Evolutionary conservation across 1,284 basidiomycete species (phyloP), one percentile per base, ranked within the genome.

Genomic region (Ustilago tritici): DNA sequence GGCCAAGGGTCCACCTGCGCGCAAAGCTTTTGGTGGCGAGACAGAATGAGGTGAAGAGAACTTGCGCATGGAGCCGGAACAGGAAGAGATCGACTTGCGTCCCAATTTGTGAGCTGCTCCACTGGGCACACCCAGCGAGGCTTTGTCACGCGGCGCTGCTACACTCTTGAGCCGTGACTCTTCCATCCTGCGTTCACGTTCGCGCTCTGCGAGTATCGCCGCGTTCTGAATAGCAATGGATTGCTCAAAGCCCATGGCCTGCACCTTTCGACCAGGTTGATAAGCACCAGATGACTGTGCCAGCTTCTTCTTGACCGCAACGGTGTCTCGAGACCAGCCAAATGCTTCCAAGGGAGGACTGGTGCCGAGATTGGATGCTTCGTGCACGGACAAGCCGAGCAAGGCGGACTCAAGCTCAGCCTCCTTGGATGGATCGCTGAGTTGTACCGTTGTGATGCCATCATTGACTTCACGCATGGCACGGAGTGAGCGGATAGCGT

Each of bases 81-180:
- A 73, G 8, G 75, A 77, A n/a, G 75, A 77, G 66, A 77, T 70
- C 15, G 75, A 77, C 19, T 77, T 77, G 56, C 75, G 75, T 2
- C 75, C 75, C 1, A 73, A 40, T 32, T 53, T 63, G 64, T 77
- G 75, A 12, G 75, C 75, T 23, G 75, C 70, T 17, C 75, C 75
- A 41, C 70, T 73, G 2, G 75, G 75, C 10, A 77, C 70, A 7
- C 75, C 65, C 8, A 59, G 34, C 7, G 66, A 67, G 14, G 75
- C 36, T 50, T 65, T 73, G 2, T 77, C 75, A 47, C 75, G 75
- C 3, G 49, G 31, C 10, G 55, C 41, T 50, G 57, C 58, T 43
- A 58, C 12, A n/a, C 50, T 38, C 32, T 69, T 71, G 52, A 64
- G 38, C 23, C 74, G 58, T 4, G 46, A 56, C 23, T 76, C 72